A percentile compares a stretch with the other conserved stretches of the same genome.
phyloP scores from a whole-genome alignment of 2,329 filamentous ascomycete species.

The Hypoxylon sp. region DNA sequence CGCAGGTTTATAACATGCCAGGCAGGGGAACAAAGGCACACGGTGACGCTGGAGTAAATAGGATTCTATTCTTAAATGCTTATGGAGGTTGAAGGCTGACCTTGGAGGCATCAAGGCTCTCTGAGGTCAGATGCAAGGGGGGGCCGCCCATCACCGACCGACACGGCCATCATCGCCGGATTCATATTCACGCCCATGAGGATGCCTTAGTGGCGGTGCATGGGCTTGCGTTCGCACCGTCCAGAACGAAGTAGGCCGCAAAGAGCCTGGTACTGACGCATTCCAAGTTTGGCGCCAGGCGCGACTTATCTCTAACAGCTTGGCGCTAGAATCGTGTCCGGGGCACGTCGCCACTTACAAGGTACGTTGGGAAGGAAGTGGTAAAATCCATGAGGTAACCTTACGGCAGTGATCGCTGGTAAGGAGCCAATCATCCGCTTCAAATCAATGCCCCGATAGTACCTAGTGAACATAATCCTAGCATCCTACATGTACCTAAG shows the following conservation, averaged over 20 bases:
- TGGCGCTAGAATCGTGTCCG: slow-evolving; percentile 27
- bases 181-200: slow-evolving; percentile 11
- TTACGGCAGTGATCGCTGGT: too few relatives aligned
- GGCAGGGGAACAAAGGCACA: slow-evolving; percentile 7
- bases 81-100: slow-evolving; percentile 10
- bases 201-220: slow-evolving; percentile 23
- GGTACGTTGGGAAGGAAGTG: neutral
- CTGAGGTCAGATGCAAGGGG: slow-evolving; percentile 29
- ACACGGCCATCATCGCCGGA: slow-evolving; percentile 16
- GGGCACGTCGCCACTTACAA: slow-evolving; percentile 14
- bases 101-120: slow-evolving; percentile 13
- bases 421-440: too few relatives aligned
- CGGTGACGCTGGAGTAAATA: slow-evolving; percentile 15
- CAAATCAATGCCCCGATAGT: too few relatives aligned
- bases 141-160: slow-evolving; percentile 4
- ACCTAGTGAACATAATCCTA: too few relatives aligned
- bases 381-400: too few relatives aligned
- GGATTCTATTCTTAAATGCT: slow-evolving; percentile 30
- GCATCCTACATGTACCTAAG: too few relatives aligned
- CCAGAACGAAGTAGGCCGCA: neutral
- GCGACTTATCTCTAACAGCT: slow-evolving; percentile 39
- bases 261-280: slow-evolving; percentile 21
- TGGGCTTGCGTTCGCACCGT: slow-evolving; percentile 16
- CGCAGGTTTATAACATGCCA: slow-evolving; percentile 17
- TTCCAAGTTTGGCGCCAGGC: slow-evolving; percentile 21